phyloP scores from a whole-genome alignment of 331 rosid species.

The Acacia concinna region DNA sequence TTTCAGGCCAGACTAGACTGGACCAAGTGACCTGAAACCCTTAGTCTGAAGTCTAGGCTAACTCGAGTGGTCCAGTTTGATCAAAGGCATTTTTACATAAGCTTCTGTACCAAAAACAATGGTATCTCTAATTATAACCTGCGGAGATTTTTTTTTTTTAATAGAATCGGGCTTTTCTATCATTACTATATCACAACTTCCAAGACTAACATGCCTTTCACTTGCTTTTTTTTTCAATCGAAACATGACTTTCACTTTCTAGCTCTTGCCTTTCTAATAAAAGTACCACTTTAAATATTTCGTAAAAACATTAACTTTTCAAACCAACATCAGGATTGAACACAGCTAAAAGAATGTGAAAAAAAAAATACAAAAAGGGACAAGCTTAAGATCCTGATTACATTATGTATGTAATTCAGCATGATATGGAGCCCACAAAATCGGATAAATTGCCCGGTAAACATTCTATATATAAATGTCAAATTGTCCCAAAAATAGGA shows the following conservation, averaged over 20 bases:
- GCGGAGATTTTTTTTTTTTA: too few species aligned
- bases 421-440: neutral
- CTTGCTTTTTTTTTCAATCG: too few species aligned
- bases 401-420: conserved; percentile 5
- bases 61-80: too few species aligned
- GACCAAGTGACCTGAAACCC: too few species aligned
- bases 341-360: neutral
- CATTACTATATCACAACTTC: too few species aligned
- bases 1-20: too few species aligned
- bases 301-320: neutral
- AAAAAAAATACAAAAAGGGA: neutral
- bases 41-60: too few species aligned
- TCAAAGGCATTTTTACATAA: too few species aligned
- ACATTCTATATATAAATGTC: conserved; percentile 39
- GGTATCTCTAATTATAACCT: too few species aligned
- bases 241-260: neutral
- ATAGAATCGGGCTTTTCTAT: too few species aligned
- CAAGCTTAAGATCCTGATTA: neutral
- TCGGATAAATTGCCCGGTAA: conserved; percentile 20
- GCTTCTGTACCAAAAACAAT: too few species aligned
- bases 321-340: neutral
- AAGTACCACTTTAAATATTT: neutral
- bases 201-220: too few species aligned
- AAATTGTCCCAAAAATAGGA: conserved; percentile 21
- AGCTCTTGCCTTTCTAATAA: neutral